These are phyloP conservation scores for Penicillium sp. DNA, from an alignment of 2,329 filamentous ascomycete genomes.

Conservation along the genomic window DNA sequence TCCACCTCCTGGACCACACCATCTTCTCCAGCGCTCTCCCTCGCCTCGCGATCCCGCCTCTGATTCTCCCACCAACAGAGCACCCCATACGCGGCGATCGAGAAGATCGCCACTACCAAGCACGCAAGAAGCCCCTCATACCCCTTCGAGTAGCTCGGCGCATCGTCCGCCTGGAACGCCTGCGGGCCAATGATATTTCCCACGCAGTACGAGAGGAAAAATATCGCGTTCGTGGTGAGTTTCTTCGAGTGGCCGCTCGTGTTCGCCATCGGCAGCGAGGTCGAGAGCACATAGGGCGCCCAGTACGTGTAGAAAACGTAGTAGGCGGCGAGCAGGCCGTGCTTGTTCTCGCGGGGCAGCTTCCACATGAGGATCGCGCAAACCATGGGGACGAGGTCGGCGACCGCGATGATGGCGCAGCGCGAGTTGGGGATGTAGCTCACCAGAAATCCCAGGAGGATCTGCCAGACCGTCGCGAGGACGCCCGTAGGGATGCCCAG, in stretches of 20 bases:
- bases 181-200: conserved; percentile 55
- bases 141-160: conserved; percentile 6
- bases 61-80: conserved; percentile 7
- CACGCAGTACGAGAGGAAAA: conserved; percentile 25
- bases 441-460: background rate
- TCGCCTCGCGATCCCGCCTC: background rate
- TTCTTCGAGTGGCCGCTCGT: conserved; percentile 15
- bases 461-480: background rate
- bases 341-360: background rate
- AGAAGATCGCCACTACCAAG: conserved; percentile 7
- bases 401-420: conserved; percentile 2
- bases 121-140: conserved; percentile 3
- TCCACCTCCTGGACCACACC: background rate
- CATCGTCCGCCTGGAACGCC: conserved; percentile 46
- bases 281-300: conserved; percentile 4
- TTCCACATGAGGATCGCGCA: conserved; percentile 11
- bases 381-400: conserved; percentile 6
- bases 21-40: background rate
- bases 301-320: conserved; percentile 16
- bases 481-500: background rate
- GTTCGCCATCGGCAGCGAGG: conserved; percentile 9
- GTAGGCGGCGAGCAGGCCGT: conserved; percentile 5
- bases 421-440: background rate
- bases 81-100: conserved; percentile 5
- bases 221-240: conserved; percentile 3